Base-by-base conservation (phyloP, 495 filamentous ascomycete genomes). In the Ascodesmis nigricans region DNA sequence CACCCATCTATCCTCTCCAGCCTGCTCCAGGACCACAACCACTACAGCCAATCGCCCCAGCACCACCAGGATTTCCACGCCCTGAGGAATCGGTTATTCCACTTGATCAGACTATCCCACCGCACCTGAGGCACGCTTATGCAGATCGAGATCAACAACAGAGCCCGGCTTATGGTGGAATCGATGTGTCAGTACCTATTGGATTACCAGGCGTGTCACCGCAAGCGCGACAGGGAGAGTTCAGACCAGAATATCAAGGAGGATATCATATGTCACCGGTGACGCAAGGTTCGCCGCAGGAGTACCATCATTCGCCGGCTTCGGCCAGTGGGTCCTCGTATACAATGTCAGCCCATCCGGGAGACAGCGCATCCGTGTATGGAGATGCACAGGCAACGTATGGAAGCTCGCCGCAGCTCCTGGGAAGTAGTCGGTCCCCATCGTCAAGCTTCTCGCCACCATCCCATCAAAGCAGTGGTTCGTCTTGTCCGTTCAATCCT, bases 11-110 rank as follows among this genome's bases (percentile, higher is more conserved):
- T 50, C 13, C 48, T 47, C 48, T 35, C 47, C 47, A 33, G 13
- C 41, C 47, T n/a, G 41, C 40, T 13, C 37, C 44, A 10, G 36
- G 38, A 25, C 52, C 40, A 19, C 50, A 39, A 24, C 36, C 42
- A 16, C 43, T 53, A 21, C 56, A 53, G 13, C 58, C 59, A 13
- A 58, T 61, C 28, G 58, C 58, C 11, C 58, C 57, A 16, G 57
- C 56, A 33, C 56, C 57, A 24, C 57, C 55, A 21, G 29, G 41
- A 11, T 29, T 35, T 29, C 47, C 46, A 37, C 49, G 49, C 17
- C 50, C 45, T 24, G 44, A 46, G 18, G 28, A 53, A 29, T 4
- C 44, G 18, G 48, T 58, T 44, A 31, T 44, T n/a, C 42, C 50
- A 35, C 36, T 46, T 10, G 47, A 50, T 29, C 45, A 39, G 24